Conservation (phyloP, 202 grass and related monocot genomes). For the Saccharum hybrid region DNA sequence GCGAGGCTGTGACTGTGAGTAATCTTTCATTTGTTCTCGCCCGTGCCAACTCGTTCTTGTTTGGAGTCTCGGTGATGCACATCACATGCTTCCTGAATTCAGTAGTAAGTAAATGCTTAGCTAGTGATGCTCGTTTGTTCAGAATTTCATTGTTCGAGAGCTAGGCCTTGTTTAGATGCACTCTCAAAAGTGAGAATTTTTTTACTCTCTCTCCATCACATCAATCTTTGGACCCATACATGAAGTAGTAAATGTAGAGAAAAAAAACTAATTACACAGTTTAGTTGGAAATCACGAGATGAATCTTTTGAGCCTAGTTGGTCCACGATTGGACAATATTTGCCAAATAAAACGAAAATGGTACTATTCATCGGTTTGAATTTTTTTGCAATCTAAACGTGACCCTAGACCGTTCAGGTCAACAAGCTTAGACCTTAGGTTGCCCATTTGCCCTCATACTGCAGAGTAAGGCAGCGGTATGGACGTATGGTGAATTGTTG, state of each 20-base stretch:
- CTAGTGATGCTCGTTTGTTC: neutral
- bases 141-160: neutral
- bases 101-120: neutral
- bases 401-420: neutral
- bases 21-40: neutral
- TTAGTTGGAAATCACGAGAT: too few relatives aligned
- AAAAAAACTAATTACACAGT: too few relatives aligned
- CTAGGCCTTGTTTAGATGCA: too few relatives aligned
- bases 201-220: too few relatives aligned
- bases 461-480: neutral
- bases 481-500: neutral
- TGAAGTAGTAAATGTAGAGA: too few relatives aligned
- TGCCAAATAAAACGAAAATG: too few relatives aligned
- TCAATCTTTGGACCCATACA: too few relatives aligned
- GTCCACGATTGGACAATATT: too few relatives aligned
- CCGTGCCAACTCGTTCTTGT: neutral
- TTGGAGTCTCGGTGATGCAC: neutral
- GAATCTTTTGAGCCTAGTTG: too few relatives aligned
- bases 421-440: neutral
- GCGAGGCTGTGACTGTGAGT: constrained; percentile 35
- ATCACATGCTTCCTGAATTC: neutral
- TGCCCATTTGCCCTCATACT: neutral
- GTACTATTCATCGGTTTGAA: too few relatives aligned
- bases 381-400: too few relatives aligned
- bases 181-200: too few relatives aligned